Evolutionary conservation across 306 rosid species (phyloP).

Genomic region (Castanea mollissima): DNA sequence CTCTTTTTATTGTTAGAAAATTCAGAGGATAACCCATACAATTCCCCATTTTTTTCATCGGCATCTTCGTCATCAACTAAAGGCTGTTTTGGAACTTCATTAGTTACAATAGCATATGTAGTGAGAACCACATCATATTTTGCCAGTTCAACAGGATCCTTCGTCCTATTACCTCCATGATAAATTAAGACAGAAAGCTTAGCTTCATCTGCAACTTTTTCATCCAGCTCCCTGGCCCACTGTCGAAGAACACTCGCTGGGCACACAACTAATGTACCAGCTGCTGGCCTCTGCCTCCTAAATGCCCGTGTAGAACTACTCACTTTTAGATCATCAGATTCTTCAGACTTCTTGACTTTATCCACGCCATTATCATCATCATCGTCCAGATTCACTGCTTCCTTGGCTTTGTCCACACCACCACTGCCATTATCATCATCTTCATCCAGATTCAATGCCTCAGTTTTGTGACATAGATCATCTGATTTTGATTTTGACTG

Average conservation of each 20-base stretch:
- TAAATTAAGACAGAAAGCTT: slow-evolving; percentile 67
- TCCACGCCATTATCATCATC: slow-evolving; percentile 61
- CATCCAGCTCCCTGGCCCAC: slow-evolving; percentile 94
- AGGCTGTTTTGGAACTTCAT: slow-evolving; percentile 93
- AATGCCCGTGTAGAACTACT: slow-evolving; percentile 50
- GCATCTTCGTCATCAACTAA: slow-evolving; percentile 76
- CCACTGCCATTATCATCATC: slow-evolving; percentile 55
- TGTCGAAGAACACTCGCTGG: slow-evolving; percentile 97
- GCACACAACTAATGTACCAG: slow-evolving; percentile 95
- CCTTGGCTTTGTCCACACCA: slow-evolving; percentile 46
- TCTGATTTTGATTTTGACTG: slow-evolving; percentile 62
- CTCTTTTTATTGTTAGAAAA: slow-evolving; percentile 59
- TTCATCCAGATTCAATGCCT: slow-evolving; percentile 88
- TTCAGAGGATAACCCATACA: slow-evolving; percentile 66
- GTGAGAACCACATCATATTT: slow-evolving; percentile 90
- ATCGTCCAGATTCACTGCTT: slow-evolving; percentile 88
- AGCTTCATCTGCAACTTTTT: slow-evolving; percentile 72
- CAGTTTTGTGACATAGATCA: slow-evolving; percentile 54
- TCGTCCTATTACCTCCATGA: slow-evolving; percentile 94
- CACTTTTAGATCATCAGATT: slow-evolving; percentile 44
- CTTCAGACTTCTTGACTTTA: slow-evolving; percentile 42
- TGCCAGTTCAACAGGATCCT: slow-evolving; percentile 75
- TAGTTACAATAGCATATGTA: slow-evolving; percentile 83
- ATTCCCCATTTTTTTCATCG: slow-evolving; percentile 69
- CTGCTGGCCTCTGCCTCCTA: slow-evolving; percentile 84